Evolutionary conservation across 2,329 filamentous ascomycete species (phyloP).

Genomic region (Purpureocillium takamizusanense): DNA sequence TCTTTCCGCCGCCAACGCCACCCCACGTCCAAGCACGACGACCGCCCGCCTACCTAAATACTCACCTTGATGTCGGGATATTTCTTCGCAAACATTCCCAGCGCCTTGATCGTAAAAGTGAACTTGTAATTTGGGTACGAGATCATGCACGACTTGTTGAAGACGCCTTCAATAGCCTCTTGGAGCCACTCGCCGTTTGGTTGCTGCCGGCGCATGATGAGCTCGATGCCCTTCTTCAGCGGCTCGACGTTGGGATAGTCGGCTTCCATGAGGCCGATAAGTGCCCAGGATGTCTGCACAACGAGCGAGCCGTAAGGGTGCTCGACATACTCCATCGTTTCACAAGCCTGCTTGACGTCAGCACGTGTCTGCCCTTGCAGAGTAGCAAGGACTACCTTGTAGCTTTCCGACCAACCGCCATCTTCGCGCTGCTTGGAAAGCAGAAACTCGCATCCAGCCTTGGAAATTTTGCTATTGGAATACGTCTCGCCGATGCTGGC

Average conservation of each 20-base stretch:
- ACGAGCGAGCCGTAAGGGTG: slow-evolving; percentile 73
- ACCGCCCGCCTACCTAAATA: not conserved
- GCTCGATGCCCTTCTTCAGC: slow-evolving; percentile 62
- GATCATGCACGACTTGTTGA: slow-evolving; percentile 99
- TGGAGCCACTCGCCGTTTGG: slow-evolving; percentile 89
- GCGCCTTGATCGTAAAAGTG: slow-evolving; percentile 84
- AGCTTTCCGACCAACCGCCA: slow-evolving; percentile 95
- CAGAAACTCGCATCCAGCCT: slow-evolving; percentile 76
- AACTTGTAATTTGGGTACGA: slow-evolving; percentile 99
- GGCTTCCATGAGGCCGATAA: slow-evolving; percentile 74
- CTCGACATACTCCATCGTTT: slow-evolving; percentile 65
- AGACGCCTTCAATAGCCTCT: slow-evolving; percentile 94
- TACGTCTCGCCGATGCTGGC: slow-evolving; percentile 76
- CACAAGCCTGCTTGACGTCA: slow-evolving; percentile 51
- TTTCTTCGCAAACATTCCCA: slow-evolving; percentile 75
- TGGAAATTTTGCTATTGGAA: slow-evolving; percentile 59
- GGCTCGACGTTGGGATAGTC: slow-evolving; percentile 67
- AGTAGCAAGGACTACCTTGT: slow-evolving; percentile 42
- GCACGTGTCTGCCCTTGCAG: not conserved
- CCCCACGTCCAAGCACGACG: no score
- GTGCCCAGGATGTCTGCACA: slow-evolving; percentile 89
- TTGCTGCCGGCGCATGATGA: slow-evolving; percentile 82
- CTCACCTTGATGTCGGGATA: slow-evolving; percentile 56
- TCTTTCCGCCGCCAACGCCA: no score
- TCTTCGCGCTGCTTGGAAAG: slow-evolving; percentile 76